Conservation (phyloP, 2,329 filamentous ascomycete species). For the Hawksworthiomyces lignivorus region DNA sequence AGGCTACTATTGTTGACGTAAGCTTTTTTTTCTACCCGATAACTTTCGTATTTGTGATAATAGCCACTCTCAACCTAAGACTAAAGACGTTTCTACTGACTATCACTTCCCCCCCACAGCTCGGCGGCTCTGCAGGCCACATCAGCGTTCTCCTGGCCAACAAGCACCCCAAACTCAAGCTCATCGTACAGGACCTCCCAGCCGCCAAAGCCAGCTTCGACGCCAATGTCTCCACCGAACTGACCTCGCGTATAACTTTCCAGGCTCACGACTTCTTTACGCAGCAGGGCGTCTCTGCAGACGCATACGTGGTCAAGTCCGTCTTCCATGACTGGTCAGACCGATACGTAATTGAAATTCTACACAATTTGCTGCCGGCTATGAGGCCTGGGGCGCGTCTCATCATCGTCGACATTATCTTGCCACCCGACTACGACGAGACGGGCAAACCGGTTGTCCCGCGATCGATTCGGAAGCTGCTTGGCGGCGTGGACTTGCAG, state of each 20-base stretch:
- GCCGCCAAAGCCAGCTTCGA: constrained; percentile 28
- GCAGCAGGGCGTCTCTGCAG: constrained; percentile 26
- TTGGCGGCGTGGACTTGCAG: constrained; percentile 1
- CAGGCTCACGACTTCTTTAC: constrained; percentile 31
- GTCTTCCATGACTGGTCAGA: constrained; percentile 52
- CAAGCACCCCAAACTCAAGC: constrained; percentile 31
- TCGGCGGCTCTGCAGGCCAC: constrained; percentile 35
- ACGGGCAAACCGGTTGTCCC: not conserved
- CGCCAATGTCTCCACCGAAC: constrained; percentile 55
- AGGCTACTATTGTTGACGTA: constrained; percentile 34
- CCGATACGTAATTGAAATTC: constrained; percentile 30
- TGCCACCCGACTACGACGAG: not conserved
- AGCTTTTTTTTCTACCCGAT: too few relatives aligned
- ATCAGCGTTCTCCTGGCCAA: constrained; percentile 33
- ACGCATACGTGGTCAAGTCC: constrained; percentile 40
- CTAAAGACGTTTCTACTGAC: too few relatives aligned
- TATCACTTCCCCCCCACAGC: too few relatives aligned
- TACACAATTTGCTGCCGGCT: constrained; percentile 33
- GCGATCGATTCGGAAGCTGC: too few relatives aligned
- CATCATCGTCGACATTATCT: constrained; percentile 30
- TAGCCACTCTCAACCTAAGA: too few relatives aligned
- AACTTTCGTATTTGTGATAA: too few relatives aligned
- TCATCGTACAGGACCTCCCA: constrained; percentile 38
- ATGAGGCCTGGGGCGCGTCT: constrained; percentile 30
- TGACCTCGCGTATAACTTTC: constrained; percentile 26